These are phyloP conservation scores for Persicaria maculosa DNA, from an alignment of 148 eudicot genomes.

Conservation along the genomic window DNA sequence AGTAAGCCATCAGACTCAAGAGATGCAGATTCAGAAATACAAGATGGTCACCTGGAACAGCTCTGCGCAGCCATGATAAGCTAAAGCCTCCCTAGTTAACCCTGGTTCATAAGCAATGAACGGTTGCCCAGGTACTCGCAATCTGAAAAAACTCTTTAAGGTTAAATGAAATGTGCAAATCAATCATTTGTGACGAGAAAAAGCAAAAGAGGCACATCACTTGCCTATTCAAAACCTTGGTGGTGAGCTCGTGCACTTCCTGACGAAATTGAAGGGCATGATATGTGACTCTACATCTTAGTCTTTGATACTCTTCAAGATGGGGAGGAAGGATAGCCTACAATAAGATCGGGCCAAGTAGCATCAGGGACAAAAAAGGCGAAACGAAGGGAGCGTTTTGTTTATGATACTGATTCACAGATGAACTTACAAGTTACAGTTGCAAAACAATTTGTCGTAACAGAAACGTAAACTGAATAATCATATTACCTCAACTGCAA, in stretches of 20 bases:
- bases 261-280: conserved; percentile 73
- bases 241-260: conserved; percentile 77
- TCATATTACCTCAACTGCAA: neutral
- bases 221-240: conserved; percentile 59
- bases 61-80: conserved; percentile 90
- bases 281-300: conserved; percentile 82
- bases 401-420: neutral
- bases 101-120: conserved; percentile 91
- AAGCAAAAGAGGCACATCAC: neutral
- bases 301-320: conserved; percentile 78
- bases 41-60: conserved; percentile 67
- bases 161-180: neutral
- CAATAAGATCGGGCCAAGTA: conserved; percentile 1
- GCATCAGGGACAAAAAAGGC: neutral
- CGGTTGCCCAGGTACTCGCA: conserved; percentile 61
- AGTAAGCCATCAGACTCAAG: neutral
- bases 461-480: neutral
- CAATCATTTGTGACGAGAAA: neutral
- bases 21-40: conserved; percentile 3
- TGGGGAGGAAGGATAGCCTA: conserved; percentile 70
- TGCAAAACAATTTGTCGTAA: neutral
- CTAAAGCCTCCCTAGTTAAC: conserved; percentile 88
- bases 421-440: neutral
- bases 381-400: neutral
- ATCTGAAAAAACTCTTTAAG: conserved; percentile 23